Evolutionary conservation across 2,329 filamentous ascomycete genomes (phyloP).

Genomic region (Phyllachora maydis): DNA sequence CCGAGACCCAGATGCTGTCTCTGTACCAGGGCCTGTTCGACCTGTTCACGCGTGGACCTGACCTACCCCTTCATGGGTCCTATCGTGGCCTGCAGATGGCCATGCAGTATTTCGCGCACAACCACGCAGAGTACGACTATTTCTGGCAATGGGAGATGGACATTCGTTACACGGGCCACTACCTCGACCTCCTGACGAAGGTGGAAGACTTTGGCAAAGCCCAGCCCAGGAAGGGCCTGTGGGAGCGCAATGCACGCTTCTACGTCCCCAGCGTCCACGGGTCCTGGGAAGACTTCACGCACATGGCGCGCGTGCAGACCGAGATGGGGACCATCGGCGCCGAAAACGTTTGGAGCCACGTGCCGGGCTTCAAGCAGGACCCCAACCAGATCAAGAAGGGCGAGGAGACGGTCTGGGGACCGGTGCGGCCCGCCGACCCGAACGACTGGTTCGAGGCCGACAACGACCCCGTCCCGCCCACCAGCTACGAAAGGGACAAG

Average conservation of each 20-base stretch:
- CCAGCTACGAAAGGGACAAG: slow-evolving; percentile 54
- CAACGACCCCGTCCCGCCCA: slow-evolving; percentile 54
- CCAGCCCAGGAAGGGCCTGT: slow-evolving; percentile 61
- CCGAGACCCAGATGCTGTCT: slow-evolving; percentile 76
- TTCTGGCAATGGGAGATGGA: slow-evolving; percentile 98
- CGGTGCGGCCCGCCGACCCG: slow-evolving; percentile 44
- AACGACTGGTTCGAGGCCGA: slow-evolving; percentile 53
- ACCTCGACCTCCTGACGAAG: slow-evolving; percentile 53
- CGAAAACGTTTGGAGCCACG: slow-evolving; percentile 45
- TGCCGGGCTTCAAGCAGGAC: slow-evolving; percentile 18
- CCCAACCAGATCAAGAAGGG: slow-evolving; percentile 14
- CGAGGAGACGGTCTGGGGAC: slow-evolving; percentile 65
- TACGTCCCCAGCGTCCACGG: slow-evolving; percentile 62
- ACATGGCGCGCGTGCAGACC: slow-evolving; percentile 56
- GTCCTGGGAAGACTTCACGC: slow-evolving; percentile 59
- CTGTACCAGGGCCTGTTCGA: slow-evolving; percentile 79
- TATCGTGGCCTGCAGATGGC: slow-evolving; percentile 90
- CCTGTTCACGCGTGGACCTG: slow-evolving; percentile 40
- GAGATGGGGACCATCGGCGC: slow-evolving; percentile 45
- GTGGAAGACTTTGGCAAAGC: slow-evolving; percentile 46
- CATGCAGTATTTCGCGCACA: slow-evolving; percentile 78
- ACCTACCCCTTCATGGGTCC: slow-evolving; percentile 71
- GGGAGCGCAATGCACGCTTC: slow-evolving; percentile 63
- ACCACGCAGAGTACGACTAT: slow-evolving; percentile 74
- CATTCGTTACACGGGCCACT: slow-evolving; percentile 74